Percentiles rank a stretch among this genome's conserved stretches.
Conservation (phyloP, 2,329 filamentous ascomycete genomes). For the Dactylellina haptotyla region DNA sequence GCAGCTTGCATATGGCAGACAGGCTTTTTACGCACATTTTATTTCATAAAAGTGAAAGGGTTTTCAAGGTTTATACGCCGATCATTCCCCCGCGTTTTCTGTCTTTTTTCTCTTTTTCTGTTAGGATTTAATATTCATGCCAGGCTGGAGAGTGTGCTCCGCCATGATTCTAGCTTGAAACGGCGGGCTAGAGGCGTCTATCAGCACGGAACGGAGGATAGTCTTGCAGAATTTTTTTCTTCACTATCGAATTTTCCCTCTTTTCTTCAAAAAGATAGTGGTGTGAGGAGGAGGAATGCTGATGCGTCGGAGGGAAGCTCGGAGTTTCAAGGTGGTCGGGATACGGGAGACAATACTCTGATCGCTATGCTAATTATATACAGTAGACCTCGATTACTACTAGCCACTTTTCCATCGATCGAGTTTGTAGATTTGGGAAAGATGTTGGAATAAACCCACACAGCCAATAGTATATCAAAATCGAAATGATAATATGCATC, state of each 20-base stretch:
- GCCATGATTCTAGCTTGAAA: conserved; percentile 18
- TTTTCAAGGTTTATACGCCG: conserved; percentile 5
- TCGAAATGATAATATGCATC: too few species aligned
- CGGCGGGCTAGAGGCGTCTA: not conserved
- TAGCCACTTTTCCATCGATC: too few species aligned
- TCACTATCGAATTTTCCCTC: not conserved
- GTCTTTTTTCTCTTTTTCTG: too few species aligned
- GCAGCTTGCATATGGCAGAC: conserved; percentile 3
- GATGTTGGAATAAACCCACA: too few species aligned
- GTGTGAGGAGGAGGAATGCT: not conserved
- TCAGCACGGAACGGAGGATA: not conserved
- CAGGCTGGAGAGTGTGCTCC: not conserved
- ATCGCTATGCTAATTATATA: not conserved
- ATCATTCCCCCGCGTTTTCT: conserved; percentile 28
- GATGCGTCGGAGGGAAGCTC: conserved; percentile 29
- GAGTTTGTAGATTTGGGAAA: too few species aligned
- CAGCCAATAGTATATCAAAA: too few species aligned
- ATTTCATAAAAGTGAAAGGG: too few species aligned
- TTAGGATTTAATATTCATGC: too few species aligned
- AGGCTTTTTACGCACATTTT: too few species aligned
- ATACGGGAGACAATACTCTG: not conserved
- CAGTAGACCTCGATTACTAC: not conserved
- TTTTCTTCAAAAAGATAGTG: not conserved
- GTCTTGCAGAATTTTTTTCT: not conserved
- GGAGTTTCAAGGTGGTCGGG: too few species aligned